Conservation (phyloP, 805 yeast genomes). For the Zygosaccharomyces lentus region DNA sequence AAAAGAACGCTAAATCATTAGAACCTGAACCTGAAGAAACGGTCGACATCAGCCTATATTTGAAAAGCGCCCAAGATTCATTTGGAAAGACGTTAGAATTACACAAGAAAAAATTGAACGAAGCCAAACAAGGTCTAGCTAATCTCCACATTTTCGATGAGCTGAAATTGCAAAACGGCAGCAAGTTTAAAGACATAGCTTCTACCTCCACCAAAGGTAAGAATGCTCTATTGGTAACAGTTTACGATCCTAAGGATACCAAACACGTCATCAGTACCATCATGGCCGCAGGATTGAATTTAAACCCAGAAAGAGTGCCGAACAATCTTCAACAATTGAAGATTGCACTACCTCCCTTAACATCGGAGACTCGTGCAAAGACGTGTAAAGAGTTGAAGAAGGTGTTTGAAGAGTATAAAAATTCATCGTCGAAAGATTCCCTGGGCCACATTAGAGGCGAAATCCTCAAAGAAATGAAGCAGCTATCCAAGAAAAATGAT, state of each 20-base stretch:
- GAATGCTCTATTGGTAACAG: conserved; percentile 67
- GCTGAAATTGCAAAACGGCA: conserved; percentile 46
- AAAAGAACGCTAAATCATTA: conserved; percentile 15
- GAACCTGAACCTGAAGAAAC: conserved; percentile 14
- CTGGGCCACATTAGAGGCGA: conserved; percentile 56
- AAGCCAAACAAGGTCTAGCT: conserved; percentile 64
- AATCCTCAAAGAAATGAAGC: conserved; percentile 52
- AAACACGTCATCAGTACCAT: conserved; percentile 69
- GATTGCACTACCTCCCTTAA: conserved; percentile 70
- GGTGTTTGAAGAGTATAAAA: conserved; percentile 59
- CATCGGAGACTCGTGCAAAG: conserved; percentile 59
- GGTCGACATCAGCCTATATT: conserved; percentile 17
- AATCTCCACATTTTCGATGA: conserved; percentile 63
- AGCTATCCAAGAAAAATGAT: conserved; percentile 49
- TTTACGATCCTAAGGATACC: conserved; percentile 74
- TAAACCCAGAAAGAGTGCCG: conserved; percentile 77
- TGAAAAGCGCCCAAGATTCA: conserved; percentile 19
- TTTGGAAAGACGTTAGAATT: conserved; percentile 48
- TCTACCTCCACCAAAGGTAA: conserved; percentile 66
- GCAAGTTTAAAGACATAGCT: conserved; percentile 60
- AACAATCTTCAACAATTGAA: conserved; percentile 67
- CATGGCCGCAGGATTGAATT: conserved; percentile 59
- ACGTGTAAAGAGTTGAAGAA: conserved; percentile 58
- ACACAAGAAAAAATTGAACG: conserved; percentile 54
- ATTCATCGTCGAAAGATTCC: conserved; percentile 45